Conservation (phyloP, 2,329 filamentous ascomycete genomes). For the Samsoniella hepiali region DNA sequence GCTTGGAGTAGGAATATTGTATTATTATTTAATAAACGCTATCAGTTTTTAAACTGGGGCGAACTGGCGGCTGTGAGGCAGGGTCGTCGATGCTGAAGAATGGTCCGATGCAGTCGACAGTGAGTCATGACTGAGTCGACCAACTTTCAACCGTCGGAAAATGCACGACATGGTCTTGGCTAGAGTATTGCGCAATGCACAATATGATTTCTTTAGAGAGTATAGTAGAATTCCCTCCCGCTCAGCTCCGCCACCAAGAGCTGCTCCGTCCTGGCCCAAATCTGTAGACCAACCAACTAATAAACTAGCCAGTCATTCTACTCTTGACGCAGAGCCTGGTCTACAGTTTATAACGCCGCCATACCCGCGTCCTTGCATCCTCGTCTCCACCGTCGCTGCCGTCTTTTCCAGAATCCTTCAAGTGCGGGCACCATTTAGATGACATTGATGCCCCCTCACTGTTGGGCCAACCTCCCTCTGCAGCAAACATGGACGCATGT, state of each 20-base stretch:
- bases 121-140: not conserved
- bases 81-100: not conserved
- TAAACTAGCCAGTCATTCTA: no score
- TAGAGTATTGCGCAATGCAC: not conserved
- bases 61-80: not conserved
- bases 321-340: no score
- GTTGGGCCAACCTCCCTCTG: no score
- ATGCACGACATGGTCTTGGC: not conserved
- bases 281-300: not conserved
- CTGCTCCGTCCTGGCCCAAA: not conserved
- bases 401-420: no score
- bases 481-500: no score
- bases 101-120: not conserved
- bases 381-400: no score
- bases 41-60: not conserved
- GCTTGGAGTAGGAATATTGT: no score
- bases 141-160: not conserved
- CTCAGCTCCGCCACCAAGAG: not conserved
- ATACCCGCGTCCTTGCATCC: no score
- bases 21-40: no score
- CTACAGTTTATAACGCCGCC: no score
- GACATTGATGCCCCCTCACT: no score
- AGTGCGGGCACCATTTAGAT: no score
- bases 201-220: not conserved
- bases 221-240: not conserved